Conservation (phyloP, 2,329 filamentous ascomycete species). For the Fusarium sp. region DNA sequence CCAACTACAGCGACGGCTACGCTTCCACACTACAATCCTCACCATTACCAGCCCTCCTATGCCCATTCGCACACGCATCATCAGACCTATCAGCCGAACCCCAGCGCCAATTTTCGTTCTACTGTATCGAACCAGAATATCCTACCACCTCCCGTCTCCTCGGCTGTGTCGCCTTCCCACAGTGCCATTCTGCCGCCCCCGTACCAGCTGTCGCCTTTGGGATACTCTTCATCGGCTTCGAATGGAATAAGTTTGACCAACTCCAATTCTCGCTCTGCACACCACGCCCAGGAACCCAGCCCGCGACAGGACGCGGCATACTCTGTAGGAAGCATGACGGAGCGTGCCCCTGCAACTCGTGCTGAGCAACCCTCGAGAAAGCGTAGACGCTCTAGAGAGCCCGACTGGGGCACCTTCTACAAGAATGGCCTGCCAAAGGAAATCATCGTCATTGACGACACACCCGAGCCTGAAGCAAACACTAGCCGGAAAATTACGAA, state of each 20-base stretch:
- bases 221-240: constrained; percentile 45
- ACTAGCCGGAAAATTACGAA: constrained; percentile 53
- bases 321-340: constrained; percentile 39
- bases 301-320: constrained; percentile 42
- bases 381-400: constrained; percentile 68
- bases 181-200: constrained; percentile 39
- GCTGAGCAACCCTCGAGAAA: constrained; percentile 54
- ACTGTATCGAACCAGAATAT: constrained; percentile 40
- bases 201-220: constrained; percentile 43
- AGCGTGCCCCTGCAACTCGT: constrained; percentile 42
- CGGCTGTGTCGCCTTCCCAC: constrained; percentile 40
- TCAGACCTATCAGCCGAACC: constrained; percentile 43
- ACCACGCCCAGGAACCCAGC: constrained; percentile 46
- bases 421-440: constrained; percentile 85
- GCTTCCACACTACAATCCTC: constrained; percentile 73
- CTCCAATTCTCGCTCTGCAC: constrained; percentile 42
- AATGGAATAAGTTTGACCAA: constrained; percentile 47
- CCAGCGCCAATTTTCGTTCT: constrained; percentile 45
- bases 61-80: constrained; percentile 53
- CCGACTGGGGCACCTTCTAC: constrained; percentile 84
- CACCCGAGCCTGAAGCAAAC: constrained; percentile 64
- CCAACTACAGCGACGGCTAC: constrained; percentile 80
- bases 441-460: constrained; percentile 85
- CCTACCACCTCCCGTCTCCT: constrained; percentile 44
- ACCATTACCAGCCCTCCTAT: constrained; percentile 67